Evolutionary conservation across 345 rosid genomes (phyloP), one percentile per base, ranked within the genome.

Genomic region (Populus pruinosa): DNA sequence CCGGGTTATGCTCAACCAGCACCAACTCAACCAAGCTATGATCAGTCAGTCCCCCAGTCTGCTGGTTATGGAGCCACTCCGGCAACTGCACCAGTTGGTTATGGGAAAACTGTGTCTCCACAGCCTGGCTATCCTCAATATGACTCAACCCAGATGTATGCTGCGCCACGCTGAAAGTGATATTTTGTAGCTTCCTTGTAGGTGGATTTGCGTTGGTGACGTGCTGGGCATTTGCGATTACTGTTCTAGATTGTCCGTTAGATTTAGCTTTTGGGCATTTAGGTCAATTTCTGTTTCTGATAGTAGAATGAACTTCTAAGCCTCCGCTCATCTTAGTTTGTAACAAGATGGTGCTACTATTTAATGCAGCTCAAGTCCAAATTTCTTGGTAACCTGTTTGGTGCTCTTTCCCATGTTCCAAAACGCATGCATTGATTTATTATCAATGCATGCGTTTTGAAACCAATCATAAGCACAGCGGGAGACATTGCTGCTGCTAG

Each of bases 31-130:
- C 79, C 89, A n/a, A 83, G 87, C 36, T 94, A 88, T 50, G 98
- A 93, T 36, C 98, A 92, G 83, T 84, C 93, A 41, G 86, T 82
- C 38, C 69, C 89, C 6, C 98, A 89, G 31, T 67, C 93, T 0
- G 82, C 81, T 21, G 85, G 86, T 41, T 91, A 90, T 81, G 91
- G 82, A 17, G 86, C 89, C 49, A 85, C 90, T 47, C 88, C 91
- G 27, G 97, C 71, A 25, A 82, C 78, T 81, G 85, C 92, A 23
- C 86, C 90, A 59, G 91, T 31, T 38, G 81, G 78, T 39, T 86
- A 85, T 67, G 88, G 82, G 39, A 87, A 86, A 83, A 90, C 83
- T 4, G 83, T 82, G 38, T 87, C 85, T 2, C 86, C 87, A 5
- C 87, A 84, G 74, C 85, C 91, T 71, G 82, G 79, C 65, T 88